These are phyloP conservation scores for Mycena alexandri DNA, from an alignment of 768 basidiomycete genomes.

Conservation along the genomic window DNA sequence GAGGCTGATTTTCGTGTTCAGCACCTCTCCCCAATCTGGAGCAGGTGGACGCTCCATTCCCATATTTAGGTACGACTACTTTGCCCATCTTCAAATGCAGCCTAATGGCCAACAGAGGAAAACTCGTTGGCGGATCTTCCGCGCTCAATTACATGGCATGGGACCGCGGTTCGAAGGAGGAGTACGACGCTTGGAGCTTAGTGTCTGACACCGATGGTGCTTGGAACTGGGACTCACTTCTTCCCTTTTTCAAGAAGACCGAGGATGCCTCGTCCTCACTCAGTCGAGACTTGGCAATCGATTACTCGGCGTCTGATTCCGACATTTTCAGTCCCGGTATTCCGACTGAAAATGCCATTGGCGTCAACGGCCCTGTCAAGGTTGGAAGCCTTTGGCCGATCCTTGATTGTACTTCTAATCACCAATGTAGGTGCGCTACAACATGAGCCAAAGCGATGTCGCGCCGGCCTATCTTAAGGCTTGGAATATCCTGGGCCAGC, in stretches of 20 bases:
- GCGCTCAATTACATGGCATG: constrained; percentile 39
- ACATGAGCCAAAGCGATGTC: background rate
- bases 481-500: constrained; percentile 17
- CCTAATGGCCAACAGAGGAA: constrained; percentile 33
- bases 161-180: constrained; percentile 37
- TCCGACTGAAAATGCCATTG: background rate
- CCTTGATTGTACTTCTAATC: too few species aligned
- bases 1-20: background rate
- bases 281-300: constrained; percentile 4
- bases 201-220: background rate
- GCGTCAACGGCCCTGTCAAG: constrained; percentile 19
- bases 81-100: too few species aligned
- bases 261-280: background rate
- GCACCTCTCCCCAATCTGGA: constrained; percentile 22
- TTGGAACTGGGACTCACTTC: background rate
- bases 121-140: constrained; percentile 41
- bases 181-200: constrained; percentile 38
- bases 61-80: constrained; percentile 4
- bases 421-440: constrained; percentile 3
- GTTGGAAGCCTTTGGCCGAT: background rate
- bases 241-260: background rate
- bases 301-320: constrained; percentile 2
- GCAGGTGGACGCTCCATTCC: constrained; percentile 21
- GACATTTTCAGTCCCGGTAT: background rate
- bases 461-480: constrained; percentile 13